These are phyloP conservation scores for Candida dubliniensis DNA, from an alignment of 1,139 yeast genomes.

Conservation along the genomic window DNA sequence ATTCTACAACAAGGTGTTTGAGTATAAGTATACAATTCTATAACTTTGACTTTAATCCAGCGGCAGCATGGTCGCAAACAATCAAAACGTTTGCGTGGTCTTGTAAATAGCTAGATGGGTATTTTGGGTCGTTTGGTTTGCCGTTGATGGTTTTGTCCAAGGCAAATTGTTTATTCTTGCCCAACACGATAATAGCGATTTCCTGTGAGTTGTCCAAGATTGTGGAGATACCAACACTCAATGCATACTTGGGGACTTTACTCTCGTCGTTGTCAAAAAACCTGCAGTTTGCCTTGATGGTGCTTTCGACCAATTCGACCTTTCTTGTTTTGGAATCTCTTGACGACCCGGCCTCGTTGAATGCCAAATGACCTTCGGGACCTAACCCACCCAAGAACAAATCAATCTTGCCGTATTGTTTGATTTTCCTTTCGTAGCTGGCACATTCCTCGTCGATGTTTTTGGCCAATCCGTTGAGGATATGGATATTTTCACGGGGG, in stretches of 20 bases:
- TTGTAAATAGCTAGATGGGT: slow-evolving; percentile 50
- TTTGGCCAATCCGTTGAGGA: slow-evolving; percentile 52
- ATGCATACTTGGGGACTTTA: slow-evolving; percentile 55
- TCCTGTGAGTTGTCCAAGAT: slow-evolving; percentile 58
- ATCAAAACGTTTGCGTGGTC: slow-evolving; percentile 46
- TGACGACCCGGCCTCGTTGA: slow-evolving; percentile 59
- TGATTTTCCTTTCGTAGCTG: slow-evolving; percentile 52
- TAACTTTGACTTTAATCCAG: slow-evolving; percentile 36
- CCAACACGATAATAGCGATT: slow-evolving; percentile 50
- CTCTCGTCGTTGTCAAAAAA: slow-evolving; percentile 49
- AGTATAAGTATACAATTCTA: slow-evolving; percentile 16
- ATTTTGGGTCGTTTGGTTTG: slow-evolving; percentile 31
- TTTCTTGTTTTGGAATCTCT: slow-evolving; percentile 49
- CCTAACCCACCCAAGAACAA: slow-evolving; percentile 65
- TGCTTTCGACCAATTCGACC: slow-evolving; percentile 51
- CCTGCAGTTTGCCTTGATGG: slow-evolving; percentile 58
- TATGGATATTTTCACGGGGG: slow-evolving; percentile 54
- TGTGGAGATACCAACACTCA: slow-evolving; percentile 64
- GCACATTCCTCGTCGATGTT: slow-evolving; percentile 51
- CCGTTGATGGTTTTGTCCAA: slow-evolving; percentile 45
- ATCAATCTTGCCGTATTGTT: slow-evolving; percentile 51
- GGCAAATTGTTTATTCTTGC: slow-evolving; percentile 44
- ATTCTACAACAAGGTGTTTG: slow-evolving; percentile 27
- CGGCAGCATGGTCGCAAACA: slow-evolving; percentile 49
- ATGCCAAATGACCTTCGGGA: slow-evolving; percentile 66